Evolutionary conservation across 495 filamentous ascomycete genomes (phyloP).

Genomic region (Thermothielavioides terrestris): DNA sequence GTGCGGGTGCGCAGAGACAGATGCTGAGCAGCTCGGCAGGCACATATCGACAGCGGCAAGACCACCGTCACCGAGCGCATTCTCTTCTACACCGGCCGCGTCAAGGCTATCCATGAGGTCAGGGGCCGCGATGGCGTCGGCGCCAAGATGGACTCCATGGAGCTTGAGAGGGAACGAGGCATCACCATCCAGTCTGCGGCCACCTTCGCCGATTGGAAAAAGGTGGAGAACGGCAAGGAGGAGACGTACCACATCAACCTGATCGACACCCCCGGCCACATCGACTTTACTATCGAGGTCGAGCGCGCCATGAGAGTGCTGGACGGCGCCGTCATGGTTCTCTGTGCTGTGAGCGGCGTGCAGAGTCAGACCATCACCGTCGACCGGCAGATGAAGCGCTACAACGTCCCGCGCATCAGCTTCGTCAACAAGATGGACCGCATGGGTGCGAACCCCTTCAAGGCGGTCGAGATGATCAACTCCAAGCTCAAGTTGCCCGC

Average conservation of each 20-base stretch:
- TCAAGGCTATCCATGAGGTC: constrained; percentile 96
- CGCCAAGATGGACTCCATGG: constrained; percentile 99
- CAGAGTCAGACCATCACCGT: constrained; percentile 98
- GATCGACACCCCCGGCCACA: constrained; percentile 98
- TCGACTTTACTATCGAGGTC: constrained; percentile 99
- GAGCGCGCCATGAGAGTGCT: constrained; percentile 92
- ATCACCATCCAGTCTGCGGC: constrained; percentile 98
- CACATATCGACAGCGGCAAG: constrained; percentile 98
- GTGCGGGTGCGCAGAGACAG: too few relatives aligned
- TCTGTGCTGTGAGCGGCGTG: constrained; percentile 95
- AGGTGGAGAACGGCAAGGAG: constrained; percentile 64
- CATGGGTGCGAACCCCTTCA: constrained; percentile 97
- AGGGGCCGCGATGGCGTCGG: constrained; percentile 91
- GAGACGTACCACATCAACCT: constrained; percentile 95
- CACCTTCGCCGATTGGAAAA: constrained; percentile 96
- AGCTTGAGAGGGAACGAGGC: constrained; percentile 93
- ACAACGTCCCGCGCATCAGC: constrained; percentile 89
- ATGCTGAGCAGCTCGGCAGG: constrained; percentile 44
- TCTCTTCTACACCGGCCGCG: constrained; percentile 95
- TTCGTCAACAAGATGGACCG: constrained; percentile 99
- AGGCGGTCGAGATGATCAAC: constrained; percentile 95
- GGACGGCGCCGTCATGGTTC: constrained; percentile 96
- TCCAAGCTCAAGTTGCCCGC: constrained; percentile 85
- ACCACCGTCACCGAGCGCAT: constrained; percentile 96
- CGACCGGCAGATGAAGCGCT: constrained; percentile 96